Conservation (phyloP, 108 stramenopile species). For the Schizochytrium sp. region DNA sequence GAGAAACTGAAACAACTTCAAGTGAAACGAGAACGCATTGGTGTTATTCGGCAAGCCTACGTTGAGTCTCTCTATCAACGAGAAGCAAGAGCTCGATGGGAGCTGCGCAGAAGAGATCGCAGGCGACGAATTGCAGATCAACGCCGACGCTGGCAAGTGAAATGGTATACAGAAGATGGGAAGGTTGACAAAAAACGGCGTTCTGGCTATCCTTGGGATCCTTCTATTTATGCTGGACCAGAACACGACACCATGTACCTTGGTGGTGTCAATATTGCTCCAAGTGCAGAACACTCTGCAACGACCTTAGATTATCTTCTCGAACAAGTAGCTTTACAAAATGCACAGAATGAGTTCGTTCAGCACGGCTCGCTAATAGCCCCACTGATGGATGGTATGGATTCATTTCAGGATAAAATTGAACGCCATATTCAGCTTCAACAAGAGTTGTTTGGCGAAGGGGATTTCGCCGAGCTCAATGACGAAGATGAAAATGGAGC, state of each 20-base stretch:
- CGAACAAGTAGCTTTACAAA: constrained; percentile 48
- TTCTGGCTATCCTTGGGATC: constrained; percentile 6
- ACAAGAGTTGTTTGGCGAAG: not conserved
- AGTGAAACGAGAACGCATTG: not conserved
- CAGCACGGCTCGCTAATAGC: constrained; percentile 21
- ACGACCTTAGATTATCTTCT: not conserved
- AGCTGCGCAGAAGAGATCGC: not conserved
- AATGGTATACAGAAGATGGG: constrained; percentile 48
- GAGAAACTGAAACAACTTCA: not conserved
- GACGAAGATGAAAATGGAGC: not conserved
- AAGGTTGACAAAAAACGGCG: constrained; percentile 38
- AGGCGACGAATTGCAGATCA: constrained; percentile 38
- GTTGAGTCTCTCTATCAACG: constrained; percentile 22
- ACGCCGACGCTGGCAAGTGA: constrained; percentile 48
- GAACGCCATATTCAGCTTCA: constrained; percentile 1
- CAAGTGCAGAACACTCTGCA: not conserved
- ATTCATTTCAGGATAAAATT: not conserved
- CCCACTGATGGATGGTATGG: constrained; percentile 53
- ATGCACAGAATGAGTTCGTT: constrained; percentile 47
- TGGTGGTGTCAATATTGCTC: constrained; percentile 5
- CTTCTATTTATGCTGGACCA: constrained; percentile 1
- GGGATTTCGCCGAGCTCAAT: not conserved
- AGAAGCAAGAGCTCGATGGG: constrained; percentile 14
- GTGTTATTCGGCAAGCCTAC: not conserved
- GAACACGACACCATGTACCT: not conserved